phyloP scores from a whole-genome alignment of 495 filamentous ascomycete genomes.

The Podospora comata region DNA sequence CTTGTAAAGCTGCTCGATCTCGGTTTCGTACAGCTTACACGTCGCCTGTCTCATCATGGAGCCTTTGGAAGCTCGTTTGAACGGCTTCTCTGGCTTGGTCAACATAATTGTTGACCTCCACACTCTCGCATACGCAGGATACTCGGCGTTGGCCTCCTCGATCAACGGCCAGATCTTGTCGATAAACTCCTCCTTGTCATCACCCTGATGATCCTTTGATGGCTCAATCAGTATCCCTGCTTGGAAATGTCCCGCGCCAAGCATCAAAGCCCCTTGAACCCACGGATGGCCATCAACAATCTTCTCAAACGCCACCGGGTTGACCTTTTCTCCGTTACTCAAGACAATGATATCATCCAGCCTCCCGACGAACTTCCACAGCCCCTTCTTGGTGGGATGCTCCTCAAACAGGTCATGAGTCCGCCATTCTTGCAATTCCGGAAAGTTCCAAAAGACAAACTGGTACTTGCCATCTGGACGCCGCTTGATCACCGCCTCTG shows the following conservation, averaged over 20 bases:
- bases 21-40: constrained; percentile 42
- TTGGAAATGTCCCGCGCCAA: constrained; percentile 50
- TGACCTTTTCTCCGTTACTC: constrained; percentile 65
- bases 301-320: constrained; percentile 62
- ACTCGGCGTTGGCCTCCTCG: constrained; percentile 47
- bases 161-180: constrained; percentile 48
- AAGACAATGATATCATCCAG: constrained; percentile 63
- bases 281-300: constrained; percentile 48
- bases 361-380: constrained; percentile 63
- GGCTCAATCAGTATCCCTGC: constrained; percentile 53
- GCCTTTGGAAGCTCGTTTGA: constrained; percentile 55
- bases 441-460: constrained; percentile 4
- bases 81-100: constrained; percentile 37
- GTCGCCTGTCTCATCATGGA: constrained; percentile 53
- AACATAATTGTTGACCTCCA: constrained; percentile 48
- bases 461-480: background rate
- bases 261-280: constrained; percentile 57
- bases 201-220: constrained; percentile 23
- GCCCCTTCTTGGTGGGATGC: constrained; percentile 55
- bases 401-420: constrained; percentile 60
- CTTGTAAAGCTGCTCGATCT: constrained; percentile 48
- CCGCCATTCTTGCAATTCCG: constrained; percentile 6
- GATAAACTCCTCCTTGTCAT: constrained; percentile 42
- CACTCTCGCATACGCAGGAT: constrained; percentile 55
- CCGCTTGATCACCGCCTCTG: background rate